Base-by-base conservation (phyloP, 1,139 yeast species). In the Wickerhamiella pararugosa region DNA sequence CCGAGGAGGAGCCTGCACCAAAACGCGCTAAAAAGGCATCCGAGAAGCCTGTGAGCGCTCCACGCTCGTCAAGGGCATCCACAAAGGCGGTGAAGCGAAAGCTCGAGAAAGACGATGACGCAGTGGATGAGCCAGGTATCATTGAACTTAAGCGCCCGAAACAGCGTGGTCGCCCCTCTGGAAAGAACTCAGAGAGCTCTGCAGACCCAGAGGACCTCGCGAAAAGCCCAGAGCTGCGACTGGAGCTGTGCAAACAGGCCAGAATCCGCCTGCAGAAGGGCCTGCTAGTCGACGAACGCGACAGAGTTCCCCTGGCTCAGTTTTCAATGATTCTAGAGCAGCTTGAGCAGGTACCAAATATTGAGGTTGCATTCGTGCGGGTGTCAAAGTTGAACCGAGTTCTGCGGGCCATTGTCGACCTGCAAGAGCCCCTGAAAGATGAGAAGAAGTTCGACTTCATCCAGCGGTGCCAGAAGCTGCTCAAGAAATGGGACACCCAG, bases 311-410 rank as follows among this genome's bases (percentile, higher is more conserved):
- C 8, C 45, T 55, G 39, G 50, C 49, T 7, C 45, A 44, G 7
- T 48, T 57, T 36, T 51, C 55, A 7, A 52, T 48, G 21, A 43
- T 49, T 10, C 47, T 63, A 7, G 44, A 46, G 28, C 54, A 52
- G 35, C 48, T 63, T 6, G 64, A 59, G 45, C 47, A 50, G 9
- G 49, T 60, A 26, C 53, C 55, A 10, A 56, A 55, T n/a, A 47
- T 63, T n/a, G 65, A 61, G 42, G 37, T 56, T 27, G 51, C 61
- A 7, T 53, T 62, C 32, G 58, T 62, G 32, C 56, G 64, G 11
- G 49, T 52, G 37, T 55, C 64, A 27, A 62, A 61, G 51, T 55
- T 63, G 41, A 55, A 56, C 47, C 56, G 60, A 42, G 66, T 61
- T 8, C 50, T 62, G 31, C 49, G 51, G 41, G 53, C 54, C 3